Base-by-base conservation (phyloP, 208 protist genomes). In the Wallacemonas rigidus region DNA sequence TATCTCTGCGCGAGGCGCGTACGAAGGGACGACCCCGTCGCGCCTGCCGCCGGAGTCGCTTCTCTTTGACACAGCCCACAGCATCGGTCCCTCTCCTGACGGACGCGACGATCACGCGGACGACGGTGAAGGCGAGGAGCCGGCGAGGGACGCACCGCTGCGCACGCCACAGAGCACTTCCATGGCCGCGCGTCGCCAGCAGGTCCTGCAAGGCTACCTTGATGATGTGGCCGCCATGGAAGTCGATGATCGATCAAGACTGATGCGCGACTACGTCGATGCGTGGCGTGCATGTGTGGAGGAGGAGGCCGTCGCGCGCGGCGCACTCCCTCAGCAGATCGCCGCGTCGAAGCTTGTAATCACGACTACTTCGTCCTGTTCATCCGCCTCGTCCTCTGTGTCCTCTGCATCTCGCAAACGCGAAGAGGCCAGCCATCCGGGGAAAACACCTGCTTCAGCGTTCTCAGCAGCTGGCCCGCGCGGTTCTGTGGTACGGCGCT, bases 121-220 rank as follows among this genome's bases (percentile, higher is more conserved):
- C 38, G 38, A 43, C 60, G 38, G 17, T 3, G 40, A 65, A 6
- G 40, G 50, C 41, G 41, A 15, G 4, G 60, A 65, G 60, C 41
- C 60, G 3, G n/a, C 36, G 9, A 38, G 26, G 15, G 14, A n/a
- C 11, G 15, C 40, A 9, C 60, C 60, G 14, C 60, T 9, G 6
- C 38, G 40, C 3, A 39, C 41, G 15, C 60, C 60, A 14, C 40
- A 65, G 17, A 35, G 11, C 60, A 45, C 50, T 26, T 65, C 60
- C 14, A 65, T 48, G 36, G 12, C 44, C 3, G 40, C 2, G 5
- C 60, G 60, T 26, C 60, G 40, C 3, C 60, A 48, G 36, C 38
- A 39, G 5, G n/a, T 65, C 7, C 12, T 65, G 60, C 60, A 50
- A 7, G 60, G 60, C 60, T 65, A 65, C 60, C n/a, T 65, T 38